These are phyloP conservation scores for Plasmodium berghei DNA, from an alignment of 169 alveolate species.

Conservation along the genomic window DNA sequence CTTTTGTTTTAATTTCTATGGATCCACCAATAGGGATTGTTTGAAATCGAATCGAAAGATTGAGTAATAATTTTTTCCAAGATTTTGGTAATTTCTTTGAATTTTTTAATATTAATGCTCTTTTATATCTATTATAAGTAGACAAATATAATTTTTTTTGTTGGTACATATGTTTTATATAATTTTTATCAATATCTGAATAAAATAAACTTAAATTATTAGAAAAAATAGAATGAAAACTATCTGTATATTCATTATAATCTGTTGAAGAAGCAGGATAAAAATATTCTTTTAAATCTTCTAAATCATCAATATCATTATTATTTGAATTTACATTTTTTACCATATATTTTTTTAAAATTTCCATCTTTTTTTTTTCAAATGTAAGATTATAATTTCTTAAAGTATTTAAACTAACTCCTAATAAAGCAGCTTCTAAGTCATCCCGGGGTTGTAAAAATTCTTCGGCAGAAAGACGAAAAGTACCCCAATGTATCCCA, in stretches of 20 bases:
- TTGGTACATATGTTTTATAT: constrained; percentile 71
- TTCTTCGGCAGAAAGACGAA: constrained; percentile 62
- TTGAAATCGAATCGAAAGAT: constrained; percentile 63
- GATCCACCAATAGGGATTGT: constrained; percentile 69
- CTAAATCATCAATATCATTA: constrained; percentile 53
- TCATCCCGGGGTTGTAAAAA: constrained; percentile 72
- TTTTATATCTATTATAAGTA: constrained; percentile 43
- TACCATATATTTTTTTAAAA: constrained; percentile 31
- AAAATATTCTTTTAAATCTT: constrained; percentile 60
- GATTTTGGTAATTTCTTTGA: constrained; percentile 54
- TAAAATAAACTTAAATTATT: constrained; percentile 42
- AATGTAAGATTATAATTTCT: constrained; percentile 19
- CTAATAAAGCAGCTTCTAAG: constrained; percentile 66
- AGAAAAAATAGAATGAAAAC: constrained; percentile 42
- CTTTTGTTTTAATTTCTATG: constrained; percentile 39
- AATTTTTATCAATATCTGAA: constrained; percentile 55
- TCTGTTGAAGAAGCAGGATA: constrained; percentile 34
- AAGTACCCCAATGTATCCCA: constrained; percentile 71
- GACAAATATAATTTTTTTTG: constrained; percentile 54
- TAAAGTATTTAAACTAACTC: constrained; percentile 14
- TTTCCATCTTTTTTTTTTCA: constrained; percentile 24
- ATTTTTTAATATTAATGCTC: constrained; percentile 42
- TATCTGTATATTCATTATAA: constrained; percentile 45
- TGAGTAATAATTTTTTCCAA: constrained; percentile 45
- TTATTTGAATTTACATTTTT: constrained; percentile 12